Base-by-base conservation (phyloP, 495 filamentous ascomycete species). In the Aspergillus panamensis region DNA sequence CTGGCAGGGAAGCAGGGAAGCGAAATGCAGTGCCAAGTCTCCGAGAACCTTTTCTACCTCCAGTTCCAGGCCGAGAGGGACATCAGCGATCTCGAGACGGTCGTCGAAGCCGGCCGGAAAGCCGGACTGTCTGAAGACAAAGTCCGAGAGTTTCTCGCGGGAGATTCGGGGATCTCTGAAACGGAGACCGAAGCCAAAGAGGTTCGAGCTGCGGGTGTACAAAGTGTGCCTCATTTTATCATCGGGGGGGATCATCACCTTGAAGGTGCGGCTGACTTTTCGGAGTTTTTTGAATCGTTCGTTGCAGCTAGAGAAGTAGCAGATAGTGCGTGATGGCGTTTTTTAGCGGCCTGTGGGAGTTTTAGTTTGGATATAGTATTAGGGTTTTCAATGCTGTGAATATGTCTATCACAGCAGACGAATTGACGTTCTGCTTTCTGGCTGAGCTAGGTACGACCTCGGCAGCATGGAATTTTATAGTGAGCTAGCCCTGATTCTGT, bases 231-330 rank as follows among this genome's bases (percentile, higher is more conserved):
- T 8, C 51, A 58, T 51, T 67, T 63, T 31, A 48, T 51, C 19
- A 53, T 63, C 32, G 60, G 57, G 1, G 51, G 45, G 10, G 25
- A 47, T 17, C 40, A 54, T 12, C 48, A 59, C 0, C 45, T 61
- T 17, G 51, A 57, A 13, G 48, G 65, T 3, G 59, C 53, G 5
- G 57, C 48, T 44, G 60, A 60, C 14, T 29, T 56, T 3, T 16
- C 16, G 14, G 60, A 59, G 39, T 49, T 60, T 33, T 52, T 60
- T 71, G 70, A 53, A 73, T 71, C n/a, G 1, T 58, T 65, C 44
- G 40, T 65, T 13, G 50, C 55, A 3, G 60, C 49, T 30, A 61
- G 49, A 31, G 66, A 61, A 25, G 8, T 79, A 76, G 2, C 20
- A 30, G 20, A 19, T 10, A 7, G 14, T 16, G 12, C 37, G 9